Percentiles rank a stretch among this genome's conserved stretches.
These are phyloP conservation scores for Actinidia arguta DNA, from an alignment of 179 eudicot species.

Conservation along the genomic window DNA sequence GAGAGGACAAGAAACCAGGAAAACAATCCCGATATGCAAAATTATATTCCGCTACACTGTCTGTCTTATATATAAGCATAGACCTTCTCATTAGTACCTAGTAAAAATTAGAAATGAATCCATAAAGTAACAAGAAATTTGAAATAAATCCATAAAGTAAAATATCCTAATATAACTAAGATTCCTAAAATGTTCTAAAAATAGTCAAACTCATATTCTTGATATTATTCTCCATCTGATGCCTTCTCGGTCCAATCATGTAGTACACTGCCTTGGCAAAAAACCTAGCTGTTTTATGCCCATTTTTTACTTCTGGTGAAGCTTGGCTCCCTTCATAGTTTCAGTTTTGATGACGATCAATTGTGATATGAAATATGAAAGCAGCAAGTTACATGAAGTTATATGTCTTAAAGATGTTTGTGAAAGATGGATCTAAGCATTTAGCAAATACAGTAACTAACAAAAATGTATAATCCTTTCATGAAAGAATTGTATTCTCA, in stretches of 20 bases:
- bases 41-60: too few species aligned
- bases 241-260: not conserved
- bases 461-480: not conserved
- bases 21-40: too few species aligned
- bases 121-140: not conserved
- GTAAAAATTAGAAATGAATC: not conserved
- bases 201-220: not conserved
- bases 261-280: not conserved
- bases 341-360: not conserved
- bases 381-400: not conserved
- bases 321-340: constrained; percentile 1
- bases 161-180: not conserved
- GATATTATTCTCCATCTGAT: not conserved
- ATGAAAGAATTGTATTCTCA: not conserved
- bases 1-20: too few species aligned
- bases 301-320: not conserved
- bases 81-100: too few species aligned
- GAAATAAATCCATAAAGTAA: too few species aligned
- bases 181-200: not conserved
- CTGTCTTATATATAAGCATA: too few species aligned
- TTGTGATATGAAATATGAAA: not conserved
- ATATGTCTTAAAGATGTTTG: not conserved
- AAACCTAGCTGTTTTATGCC: not conserved
- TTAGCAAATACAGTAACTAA: too few species aligned
- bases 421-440: too few species aligned